phyloP scores from a whole-genome alignment of 2,329 filamentous ascomycete genomes.

The Trichoderma arundinaceum region DNA sequence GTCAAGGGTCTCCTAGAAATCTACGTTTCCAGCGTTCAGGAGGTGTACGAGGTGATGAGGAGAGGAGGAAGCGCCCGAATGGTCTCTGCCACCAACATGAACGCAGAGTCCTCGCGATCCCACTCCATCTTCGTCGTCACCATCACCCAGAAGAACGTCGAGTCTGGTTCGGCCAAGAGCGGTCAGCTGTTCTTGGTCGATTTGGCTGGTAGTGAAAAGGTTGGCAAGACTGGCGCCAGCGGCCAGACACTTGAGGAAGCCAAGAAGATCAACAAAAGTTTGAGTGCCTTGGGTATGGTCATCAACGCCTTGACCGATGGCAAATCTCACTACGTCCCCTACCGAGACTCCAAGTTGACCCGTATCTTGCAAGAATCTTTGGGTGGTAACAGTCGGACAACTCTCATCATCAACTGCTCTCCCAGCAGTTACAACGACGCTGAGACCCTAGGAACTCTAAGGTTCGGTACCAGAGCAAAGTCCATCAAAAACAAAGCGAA shows the following conservation, averaged over 20 bases:
- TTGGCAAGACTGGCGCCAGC: conserved; percentile 96
- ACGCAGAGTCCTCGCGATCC: conserved; percentile 95
- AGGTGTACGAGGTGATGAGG: conserved; percentile 96
- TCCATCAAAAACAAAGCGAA: conserved; percentile 99
- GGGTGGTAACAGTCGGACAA: conserved; percentile 97
- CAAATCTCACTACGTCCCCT: conserved; percentile 94
- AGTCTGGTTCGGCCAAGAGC: conserved; percentile 94
- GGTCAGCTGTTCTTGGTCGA: conserved; percentile 97
- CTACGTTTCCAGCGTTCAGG: conserved; percentile 92
- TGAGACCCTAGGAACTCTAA: conserved; percentile 88
- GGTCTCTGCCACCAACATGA: conserved; percentile 99
- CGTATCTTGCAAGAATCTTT: conserved; percentile 96
- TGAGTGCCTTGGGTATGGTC: conserved; percentile 98
- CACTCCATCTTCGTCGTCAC: conserved; percentile 99
- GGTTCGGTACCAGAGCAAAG: conserved; percentile 96
- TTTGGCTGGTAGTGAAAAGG: conserved; percentile 97
- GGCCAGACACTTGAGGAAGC: conserved; percentile 97
- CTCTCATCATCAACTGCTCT: conserved; percentile 98
- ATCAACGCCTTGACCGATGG: conserved; percentile 97
- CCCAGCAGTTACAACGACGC: conserved; percentile 97
- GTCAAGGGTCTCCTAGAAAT: conserved; percentile 95
- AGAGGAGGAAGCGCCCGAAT: conserved; percentile 86
- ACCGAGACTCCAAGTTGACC: conserved; percentile 97
- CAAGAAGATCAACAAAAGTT: conserved; percentile 99
- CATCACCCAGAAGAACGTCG: conserved; percentile 95